These are phyloP conservation scores for Aaosphaeria pasadenensis DNA, from an alignment of 2,329 filamentous ascomycete genomes.

Conservation along the genomic window DNA sequence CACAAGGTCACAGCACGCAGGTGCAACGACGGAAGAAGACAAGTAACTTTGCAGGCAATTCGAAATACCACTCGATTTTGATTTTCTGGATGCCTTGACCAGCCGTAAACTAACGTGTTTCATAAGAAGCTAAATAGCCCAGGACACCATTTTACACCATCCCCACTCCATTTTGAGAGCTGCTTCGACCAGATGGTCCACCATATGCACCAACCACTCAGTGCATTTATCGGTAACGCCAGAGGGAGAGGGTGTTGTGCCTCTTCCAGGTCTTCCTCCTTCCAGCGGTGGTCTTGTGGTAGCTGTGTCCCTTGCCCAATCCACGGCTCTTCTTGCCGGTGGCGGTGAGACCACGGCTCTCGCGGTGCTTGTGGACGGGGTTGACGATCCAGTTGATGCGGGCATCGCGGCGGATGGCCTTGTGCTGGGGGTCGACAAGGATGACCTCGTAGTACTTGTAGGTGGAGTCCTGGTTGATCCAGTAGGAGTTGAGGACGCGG, in stretches of 20 bases:
- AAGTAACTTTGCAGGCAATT: too few species aligned
- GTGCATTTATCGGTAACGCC: slow-evolving; percentile 81
- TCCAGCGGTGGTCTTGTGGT: slow-evolving; percentile 97
- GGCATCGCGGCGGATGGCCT: slow-evolving; percentile 97
- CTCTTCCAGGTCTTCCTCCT: slow-evolving; percentile 99
- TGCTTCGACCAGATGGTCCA: slow-evolving; percentile 29
- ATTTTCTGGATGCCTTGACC: slow-evolving; percentile 20
- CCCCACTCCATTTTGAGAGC: slow-evolving; percentile 30
- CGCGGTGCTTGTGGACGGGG: slow-evolving; percentile 99
- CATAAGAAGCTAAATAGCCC: slow-evolving; percentile 26
- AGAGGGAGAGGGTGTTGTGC: slow-evolving; percentile 98
- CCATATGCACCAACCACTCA: slow-evolving; percentile 25
- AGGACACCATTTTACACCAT: slow-evolving; percentile 33
- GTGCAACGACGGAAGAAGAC: too few species aligned
- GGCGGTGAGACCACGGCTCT: slow-evolving; percentile 92
- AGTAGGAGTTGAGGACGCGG: slow-evolving; percentile 99
- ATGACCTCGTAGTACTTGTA: slow-evolving; percentile 99
- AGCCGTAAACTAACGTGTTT: slow-evolving; percentile 15
- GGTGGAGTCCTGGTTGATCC: slow-evolving; percentile 99
- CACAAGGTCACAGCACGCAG: too few species aligned
- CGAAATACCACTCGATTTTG: slow-evolving; percentile 26
- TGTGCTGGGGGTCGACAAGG: slow-evolving; percentile 99
- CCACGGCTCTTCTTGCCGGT: slow-evolving; percentile 99
- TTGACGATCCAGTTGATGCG: slow-evolving; percentile 99
- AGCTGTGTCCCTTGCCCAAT: slow-evolving; percentile 98